Evolutionary conservation across 306 rosid genomes (phyloP), one percentile per base, ranked within the genome.

Genomic region (Quercus aquifolioides): DNA sequence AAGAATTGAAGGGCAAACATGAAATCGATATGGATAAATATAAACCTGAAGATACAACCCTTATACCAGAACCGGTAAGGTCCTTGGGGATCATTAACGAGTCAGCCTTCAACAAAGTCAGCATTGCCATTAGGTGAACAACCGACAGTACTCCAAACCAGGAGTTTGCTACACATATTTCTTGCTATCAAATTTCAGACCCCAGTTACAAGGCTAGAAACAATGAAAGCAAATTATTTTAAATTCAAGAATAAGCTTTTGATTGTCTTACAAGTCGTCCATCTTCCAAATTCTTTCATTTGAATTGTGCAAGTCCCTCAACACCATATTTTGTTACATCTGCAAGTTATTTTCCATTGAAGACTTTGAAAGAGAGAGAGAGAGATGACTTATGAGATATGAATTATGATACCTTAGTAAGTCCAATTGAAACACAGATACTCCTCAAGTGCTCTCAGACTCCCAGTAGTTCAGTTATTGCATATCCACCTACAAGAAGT

Each of bases 141-240:
- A 83, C 88, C 73, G 92, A 91, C 7, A 90, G 86, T 78, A 92
- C 79, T 82, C 92, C 97, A 90, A 87, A 94, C 99, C 95, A 92
- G 26, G 84, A 80, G 85, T 83, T 94, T 78, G 94, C 78, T 74
- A 83, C 77, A 54, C 86, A 74, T 33, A 80, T 84, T 84, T 91
- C 97, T 94, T 94, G 94, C 85, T 9, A 74, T 74, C 46, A 69
- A 81, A 4, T 82, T 57, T 79, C 70, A 26, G 62, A 52, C 69
- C 57, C 55, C 55, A 59, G 65, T 81, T 81, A 73, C 78, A 62
- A 70, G 43, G 68, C 75, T 21, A 49, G 13, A 77, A 80, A 51
- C 49, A 62, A 11, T 26, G 74, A 59, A 46, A 35, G 57, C 54
- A 31, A 15, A 62, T 59, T 25, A 30, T 19, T n/a, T 15, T 25